Base-by-base conservation (phyloP, 176 grass and related monocot genomes). In the Themeda triandra region DNA sequence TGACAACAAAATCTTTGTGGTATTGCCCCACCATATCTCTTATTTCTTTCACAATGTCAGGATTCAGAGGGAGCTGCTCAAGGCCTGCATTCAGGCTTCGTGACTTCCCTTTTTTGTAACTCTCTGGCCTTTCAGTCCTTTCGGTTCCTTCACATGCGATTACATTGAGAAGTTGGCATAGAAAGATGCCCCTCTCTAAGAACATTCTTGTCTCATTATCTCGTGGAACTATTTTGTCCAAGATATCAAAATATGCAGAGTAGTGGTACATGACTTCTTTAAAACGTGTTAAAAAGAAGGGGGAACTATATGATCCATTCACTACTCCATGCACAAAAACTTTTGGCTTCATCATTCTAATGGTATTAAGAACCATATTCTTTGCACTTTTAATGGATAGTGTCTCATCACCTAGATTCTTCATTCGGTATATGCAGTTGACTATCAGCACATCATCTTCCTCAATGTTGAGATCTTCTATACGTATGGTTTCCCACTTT, bases 401-500 rank as follows among this genome's bases (percentile, higher is more conserved):
- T 69, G 79, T 87, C 79, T 87, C 86, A 48, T 87, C 79, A 11
- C 86, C 86, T 13, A 87, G 63, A 77, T 63, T 49, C 79, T 87
- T 49, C 79, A 87, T 82, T 46, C 79, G 36, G 49, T 48, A 10
- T 48, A 77, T 36, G 29, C 86, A 82, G 42, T 87, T 87, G 48
- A 87, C 72, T 37, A 87, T 60, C 72, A 82, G 49, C 63, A 76
- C 63, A 18, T 87, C 86, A 70, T 82, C 86, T 46, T 70, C 54
- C 29, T 77, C 21, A 48, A 82, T 77, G 51, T 77, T 69, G 23
- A 87, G 76, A 37, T 87, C 86, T n/a, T 82, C 49, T 59, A 69
- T 25, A 28, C 15, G 1, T 33, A 95, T 77, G 6, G 79, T 33
- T 48, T 96, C 93, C 90, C 90, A 95, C 77, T 86, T 86, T 62